Conservation (phyloP, 1,284 basidiomycete species). For the Ganoderma lingzhi region DNA sequence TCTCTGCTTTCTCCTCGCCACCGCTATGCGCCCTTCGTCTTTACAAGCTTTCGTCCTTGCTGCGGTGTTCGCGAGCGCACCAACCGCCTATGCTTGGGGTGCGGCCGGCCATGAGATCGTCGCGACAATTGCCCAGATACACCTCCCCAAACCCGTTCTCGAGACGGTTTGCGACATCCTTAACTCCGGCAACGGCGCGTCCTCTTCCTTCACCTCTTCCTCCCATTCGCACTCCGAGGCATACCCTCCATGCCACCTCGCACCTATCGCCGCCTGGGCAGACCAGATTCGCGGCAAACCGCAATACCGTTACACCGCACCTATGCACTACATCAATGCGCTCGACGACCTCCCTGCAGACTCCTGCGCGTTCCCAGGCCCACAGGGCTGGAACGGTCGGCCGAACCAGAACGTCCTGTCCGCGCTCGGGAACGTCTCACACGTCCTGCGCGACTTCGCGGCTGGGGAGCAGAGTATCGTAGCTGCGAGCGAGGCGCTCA, state of each 20-base stretch:
- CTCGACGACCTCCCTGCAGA: slow-evolving; percentile 80
- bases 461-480: slow-evolving; percentile 29
- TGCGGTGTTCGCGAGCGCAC: slow-evolving; percentile 30
- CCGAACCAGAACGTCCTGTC: slow-evolving; percentile 77
- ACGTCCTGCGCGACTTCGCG: slow-evolving; percentile 61
- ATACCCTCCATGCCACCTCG: slow-evolving; percentile 71
- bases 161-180: slow-evolving; percentile 77
- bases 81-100: slow-evolving; percentile 38
- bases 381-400: slow-evolving; percentile 78
- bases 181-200: slow-evolving; percentile 49
- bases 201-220: slow-evolving; percentile 26
- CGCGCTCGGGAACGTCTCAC: slow-evolving; percentile 78
- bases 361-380: slow-evolving; percentile 81
- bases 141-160: slow-evolving; percentile 81
- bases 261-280: slow-evolving; percentile 89
- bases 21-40: slow-evolving; percentile 17
- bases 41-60: slow-evolving; percentile 6
- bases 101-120: slow-evolving; percentile 86
- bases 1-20: background rate
- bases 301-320: slow-evolving; percentile 66
- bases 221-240: slow-evolving; percentile 36
- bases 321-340: slow-evolving; percentile 81
- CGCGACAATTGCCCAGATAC: slow-evolving; percentile 92
- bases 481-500: slow-evolving; percentile 71
- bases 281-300: slow-evolving; percentile 63